Evolutionary conservation across 2,329 filamentous ascomycete genomes (phyloP).

Genomic region (Reticulascus tulasneorum): DNA sequence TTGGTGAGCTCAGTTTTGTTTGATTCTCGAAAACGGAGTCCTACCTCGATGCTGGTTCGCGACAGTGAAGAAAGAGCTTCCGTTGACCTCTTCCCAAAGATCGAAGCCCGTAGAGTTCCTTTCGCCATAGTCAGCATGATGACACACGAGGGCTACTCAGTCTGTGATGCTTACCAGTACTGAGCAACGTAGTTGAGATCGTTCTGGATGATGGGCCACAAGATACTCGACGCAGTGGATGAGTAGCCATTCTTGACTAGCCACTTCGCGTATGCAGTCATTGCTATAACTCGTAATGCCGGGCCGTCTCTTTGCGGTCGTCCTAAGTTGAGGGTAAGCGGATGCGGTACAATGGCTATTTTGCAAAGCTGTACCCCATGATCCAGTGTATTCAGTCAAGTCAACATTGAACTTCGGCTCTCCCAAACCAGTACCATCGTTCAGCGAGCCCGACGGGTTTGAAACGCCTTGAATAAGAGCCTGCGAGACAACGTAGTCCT

Average conservation of each 20-base stretch:
- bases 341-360: accelerated
- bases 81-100: slow-evolving; percentile 77
- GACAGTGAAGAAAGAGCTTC: slow-evolving; percentile 76
- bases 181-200: slow-evolving; percentile 72
- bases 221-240: slow-evolving; percentile 46
- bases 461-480: slow-evolving; percentile 61
- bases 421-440: slow-evolving; percentile 53
- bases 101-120: slow-evolving; percentile 64
- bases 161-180: slow-evolving; percentile 50
- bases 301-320: slow-evolving; percentile 79
- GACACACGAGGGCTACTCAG: background rate
- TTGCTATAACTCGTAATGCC: slow-evolving; percentile 67
- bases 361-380: slow-evolving; percentile 54
- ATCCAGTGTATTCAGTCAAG: slow-evolving; percentile 57
- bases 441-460: slow-evolving; percentile 63
- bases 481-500: slow-evolving; percentile 66
- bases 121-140: background rate
- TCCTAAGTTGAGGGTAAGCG: slow-evolving; percentile 29
- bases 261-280: slow-evolving; percentile 71
- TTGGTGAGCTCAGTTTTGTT: slow-evolving; percentile 1
- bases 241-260: slow-evolving; percentile 63
- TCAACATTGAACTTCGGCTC: slow-evolving; percentile 73
- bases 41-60: slow-evolving; percentile 62
- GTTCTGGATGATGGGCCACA: slow-evolving; percentile 74
- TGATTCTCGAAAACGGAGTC: background rate